Conservation (phyloP, 805 yeast genomes). For the Yarrowia sp. region DNA sequence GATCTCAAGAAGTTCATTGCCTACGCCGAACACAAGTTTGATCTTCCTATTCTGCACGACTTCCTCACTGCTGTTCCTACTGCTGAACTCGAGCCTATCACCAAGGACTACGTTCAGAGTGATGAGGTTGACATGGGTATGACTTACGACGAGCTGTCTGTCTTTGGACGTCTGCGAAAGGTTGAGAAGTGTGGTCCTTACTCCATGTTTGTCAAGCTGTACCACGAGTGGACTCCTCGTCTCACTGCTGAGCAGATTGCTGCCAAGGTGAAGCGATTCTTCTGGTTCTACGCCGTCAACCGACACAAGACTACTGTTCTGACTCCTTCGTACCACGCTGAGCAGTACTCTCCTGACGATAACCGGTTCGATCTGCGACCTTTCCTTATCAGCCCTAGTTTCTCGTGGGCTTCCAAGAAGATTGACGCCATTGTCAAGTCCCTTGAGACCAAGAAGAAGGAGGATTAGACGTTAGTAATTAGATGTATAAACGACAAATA, state of each 20-base stretch:
- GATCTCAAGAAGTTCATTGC: constrained; percentile 86
- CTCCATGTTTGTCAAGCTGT: constrained; percentile 86
- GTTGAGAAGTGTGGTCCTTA: constrained; percentile 96
- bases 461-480: constrained; percentile 3
- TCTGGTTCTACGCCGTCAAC: constrained; percentile 91
- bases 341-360: constrained; percentile 97
- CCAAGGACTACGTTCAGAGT: constrained; percentile 88
- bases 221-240: constrained; percentile 91
- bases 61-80: constrained; percentile 95
- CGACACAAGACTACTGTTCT: constrained; percentile 97
- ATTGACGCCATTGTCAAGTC: constrained; percentile 73
- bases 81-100: constrained; percentile 97
- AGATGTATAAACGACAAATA: constrained; percentile 16
- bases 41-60: constrained; percentile 75
- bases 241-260: constrained; percentile 86
- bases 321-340: constrained; percentile 98
- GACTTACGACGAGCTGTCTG: constrained; percentile 91
- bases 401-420: constrained; percentile 86
- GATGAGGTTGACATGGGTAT: constrained; percentile 99
- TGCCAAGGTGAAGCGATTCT: constrained; percentile 88
- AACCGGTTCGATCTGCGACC: constrained; percentile 96
- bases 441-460: constrained; percentile 37
- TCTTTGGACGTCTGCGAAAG: constrained; percentile 89
- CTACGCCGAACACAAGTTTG: constrained; percentile 73
- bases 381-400: constrained; percentile 88